Conservation (phyloP, 208 protist species). For the Trichomonas tenax region DNA sequence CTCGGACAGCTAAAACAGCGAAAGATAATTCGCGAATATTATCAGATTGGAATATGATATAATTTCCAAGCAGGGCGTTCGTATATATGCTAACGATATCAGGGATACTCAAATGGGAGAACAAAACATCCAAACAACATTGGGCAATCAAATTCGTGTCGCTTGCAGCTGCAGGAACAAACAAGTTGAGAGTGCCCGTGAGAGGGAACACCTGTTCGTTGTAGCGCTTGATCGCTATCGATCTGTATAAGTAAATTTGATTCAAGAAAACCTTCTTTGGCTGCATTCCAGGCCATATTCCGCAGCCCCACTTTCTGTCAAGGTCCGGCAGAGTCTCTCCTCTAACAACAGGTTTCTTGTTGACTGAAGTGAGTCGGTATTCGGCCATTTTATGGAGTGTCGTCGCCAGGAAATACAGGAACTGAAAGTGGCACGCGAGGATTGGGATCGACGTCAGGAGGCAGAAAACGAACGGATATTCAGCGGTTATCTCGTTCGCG, state of each 20-base stretch:
- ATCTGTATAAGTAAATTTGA: neutral
- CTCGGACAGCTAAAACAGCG: neutral
- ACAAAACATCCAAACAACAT: neutral
- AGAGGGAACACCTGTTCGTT: neutral
- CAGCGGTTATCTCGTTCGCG: too few species aligned
- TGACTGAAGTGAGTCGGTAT: neutral
- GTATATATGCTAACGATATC: neutral
- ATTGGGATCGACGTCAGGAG: neutral
- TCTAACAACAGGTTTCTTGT: neutral
- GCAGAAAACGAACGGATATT: neutral
- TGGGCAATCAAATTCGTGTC: neutral
- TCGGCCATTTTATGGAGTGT: neutral
- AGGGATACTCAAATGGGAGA: neutral
- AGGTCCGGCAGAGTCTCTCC: neutral
- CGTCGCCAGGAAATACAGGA: neutral
- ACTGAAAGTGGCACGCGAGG: neutral
- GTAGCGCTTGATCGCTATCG: neutral
- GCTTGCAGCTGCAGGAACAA: neutral
- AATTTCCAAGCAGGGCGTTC: neutral
- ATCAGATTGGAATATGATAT: neutral
- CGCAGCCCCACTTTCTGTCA: neutral
- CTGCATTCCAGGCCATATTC: neutral
- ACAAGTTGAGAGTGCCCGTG: neutral
- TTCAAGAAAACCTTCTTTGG: neutral
- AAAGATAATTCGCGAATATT: neutral